Evolutionary conservation across 2,329 filamentous ascomycete genomes (phyloP).

Genomic region (Diaporthe eres): DNA sequence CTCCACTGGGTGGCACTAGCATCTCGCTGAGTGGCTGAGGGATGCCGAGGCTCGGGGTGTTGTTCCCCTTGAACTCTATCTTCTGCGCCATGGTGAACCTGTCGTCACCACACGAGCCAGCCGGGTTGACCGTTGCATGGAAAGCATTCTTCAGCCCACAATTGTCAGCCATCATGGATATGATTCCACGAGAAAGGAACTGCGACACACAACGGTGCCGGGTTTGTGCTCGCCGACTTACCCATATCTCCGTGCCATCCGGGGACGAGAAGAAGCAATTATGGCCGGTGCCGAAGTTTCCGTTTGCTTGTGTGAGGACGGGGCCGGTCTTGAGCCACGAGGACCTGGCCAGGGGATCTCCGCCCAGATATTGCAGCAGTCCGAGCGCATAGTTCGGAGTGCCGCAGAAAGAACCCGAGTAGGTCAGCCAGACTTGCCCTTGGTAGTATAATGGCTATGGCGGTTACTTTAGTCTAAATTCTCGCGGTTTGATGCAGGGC

Average conservation of each 20-base stretch:
- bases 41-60: slow-evolving; percentile 12
- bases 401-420: slow-evolving; percentile 42
- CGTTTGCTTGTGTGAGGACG: slow-evolving; percentile 42
- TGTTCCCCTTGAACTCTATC: slow-evolving; percentile 16
- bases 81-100: slow-evolving; percentile 16
- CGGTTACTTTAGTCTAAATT: neutral
- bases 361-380: slow-evolving; percentile 40
- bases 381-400: slow-evolving; percentile 42
- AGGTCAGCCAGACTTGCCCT: slow-evolving; percentile 41
- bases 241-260: slow-evolving; percentile 32
- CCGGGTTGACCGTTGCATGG: slow-evolving; percentile 5
- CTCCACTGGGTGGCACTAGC: slow-evolving; percentile 23
- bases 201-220: too few relatives aligned
- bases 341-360: slow-evolving; percentile 19
- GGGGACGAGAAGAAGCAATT: slow-evolving; percentile 40
- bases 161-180: neutral
- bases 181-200: neutral
- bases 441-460: slow-evolving; percentile 41
- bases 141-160: slow-evolving; percentile 1
- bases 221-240: neutral
- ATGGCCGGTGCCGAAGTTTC: slow-evolving; percentile 42
- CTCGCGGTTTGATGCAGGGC: neutral
- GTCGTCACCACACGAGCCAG: slow-evolving; percentile 2
- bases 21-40: neutral
- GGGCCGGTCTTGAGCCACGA: slow-evolving; percentile 42